A percentile compares a stretch with the other conserved stretches of the same genome.
Conservation (phyloP, 805 yeast species). For the Wickerhamomyces ciferrii region DNA sequence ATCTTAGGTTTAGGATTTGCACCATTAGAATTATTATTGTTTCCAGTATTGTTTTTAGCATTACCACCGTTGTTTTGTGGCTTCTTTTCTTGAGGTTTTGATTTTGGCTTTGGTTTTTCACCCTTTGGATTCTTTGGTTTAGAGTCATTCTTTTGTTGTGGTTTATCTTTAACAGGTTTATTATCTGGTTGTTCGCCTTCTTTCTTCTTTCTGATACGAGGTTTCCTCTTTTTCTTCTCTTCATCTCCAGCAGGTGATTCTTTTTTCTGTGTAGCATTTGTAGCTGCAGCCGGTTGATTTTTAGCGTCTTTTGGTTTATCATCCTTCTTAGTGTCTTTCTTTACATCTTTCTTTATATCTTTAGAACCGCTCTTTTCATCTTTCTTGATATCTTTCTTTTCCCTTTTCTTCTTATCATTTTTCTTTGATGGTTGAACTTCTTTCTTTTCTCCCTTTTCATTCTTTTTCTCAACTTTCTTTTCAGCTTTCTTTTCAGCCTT, state of each 20-base stretch:
- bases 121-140: background rate
- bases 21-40: too few relatives aligned
- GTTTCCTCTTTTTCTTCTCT: background rate
- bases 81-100: background rate
- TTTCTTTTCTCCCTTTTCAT: too few relatives aligned
- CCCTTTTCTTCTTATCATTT: background rate
- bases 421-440: too few relatives aligned
- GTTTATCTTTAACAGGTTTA: background rate
- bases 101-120: constrained; percentile 1
- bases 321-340: background rate
- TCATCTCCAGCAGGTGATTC: background rate
- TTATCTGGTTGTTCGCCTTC: background rate
- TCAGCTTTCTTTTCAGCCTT: background rate
- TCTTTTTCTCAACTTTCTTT: background rate
- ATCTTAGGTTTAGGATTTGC: background rate
- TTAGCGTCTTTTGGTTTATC: background rate
- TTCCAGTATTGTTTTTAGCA: background rate
- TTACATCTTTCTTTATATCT: background rate
- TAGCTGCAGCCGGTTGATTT: too few relatives aligned
- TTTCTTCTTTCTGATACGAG: background rate
- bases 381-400: background rate
- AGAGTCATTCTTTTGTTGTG: background rate
- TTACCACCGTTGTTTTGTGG: background rate
- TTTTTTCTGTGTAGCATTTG: background rate
- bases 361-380: too few relatives aligned